Evolutionary conservation across 2,329 filamentous ascomycete species (phyloP), one percentile per base, ranked within the genome.

Genomic region (Fusarium subtropicale): DNA sequence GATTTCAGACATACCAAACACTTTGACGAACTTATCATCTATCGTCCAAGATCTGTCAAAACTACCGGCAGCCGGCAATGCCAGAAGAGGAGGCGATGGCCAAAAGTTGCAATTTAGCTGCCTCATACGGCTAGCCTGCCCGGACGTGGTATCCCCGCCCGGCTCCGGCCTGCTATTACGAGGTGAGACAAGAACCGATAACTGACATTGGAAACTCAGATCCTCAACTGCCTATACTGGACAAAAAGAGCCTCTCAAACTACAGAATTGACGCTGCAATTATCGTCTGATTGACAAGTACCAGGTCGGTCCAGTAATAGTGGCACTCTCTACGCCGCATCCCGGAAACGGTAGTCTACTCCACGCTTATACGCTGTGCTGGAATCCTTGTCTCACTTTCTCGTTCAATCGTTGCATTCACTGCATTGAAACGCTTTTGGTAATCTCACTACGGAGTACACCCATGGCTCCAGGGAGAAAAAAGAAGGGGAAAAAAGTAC

Each of bases 21-120:
- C 8, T 39, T 26, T 22, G 5, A 31, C 55, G 33, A 12, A 26
- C 24, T 46, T 64, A 44, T 34, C 53, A 60, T 7, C 34, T 65
- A 31, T 42, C 22, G 47, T 24, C 46, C 39, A 36, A 51, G 60
- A 68, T 64, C 62, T 36, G 12, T n/a, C 26, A 39, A 60, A 52
- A 60, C 36, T 68, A 51, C 64, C 51, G 57, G 53, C 50, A 57
- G 47, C 45, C 56, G 60, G 65, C 39, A 65, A 48, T 60, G 59
- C 56, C 41, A 64, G 57, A 18, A 60, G 45, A 44, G 42, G 48
- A 56, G 51, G 39, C 24, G n/a, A 47, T 24, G 50, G 51, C 12
- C 28, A 8, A 44, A 64, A 44, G 28, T 53, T 79, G 76, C 64
- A 68, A 60, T 77, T 76, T 74, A 75, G 73, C 73, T 80, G 66